These are phyloP conservation scores for Fusarium metavorans DNA, from an alignment of 2,329 filamentous ascomycete genomes.

Conservation along the genomic window DNA sequence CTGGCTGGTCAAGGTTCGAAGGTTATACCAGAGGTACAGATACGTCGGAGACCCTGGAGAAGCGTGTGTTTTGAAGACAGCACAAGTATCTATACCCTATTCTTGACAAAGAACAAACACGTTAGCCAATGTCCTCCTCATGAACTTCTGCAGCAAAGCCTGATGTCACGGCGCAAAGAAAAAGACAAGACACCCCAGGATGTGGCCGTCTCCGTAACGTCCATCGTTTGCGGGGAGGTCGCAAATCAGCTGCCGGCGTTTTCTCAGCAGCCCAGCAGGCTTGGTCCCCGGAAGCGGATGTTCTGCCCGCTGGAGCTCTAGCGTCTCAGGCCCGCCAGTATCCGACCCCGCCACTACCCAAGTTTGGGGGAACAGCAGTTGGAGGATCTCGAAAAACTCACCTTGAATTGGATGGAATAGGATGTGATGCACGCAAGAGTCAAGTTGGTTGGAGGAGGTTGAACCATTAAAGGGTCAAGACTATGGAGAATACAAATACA, in stretches of 20 bases:
- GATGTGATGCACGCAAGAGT: neutral
- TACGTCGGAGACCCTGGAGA: slow-evolving; percentile 1
- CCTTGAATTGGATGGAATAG: neutral
- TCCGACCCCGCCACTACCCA: slow-evolving; percentile 35
- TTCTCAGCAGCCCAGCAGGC: slow-evolving; percentile 41
- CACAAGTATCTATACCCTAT: neutral
- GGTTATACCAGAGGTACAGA: slow-evolving; percentile 4
- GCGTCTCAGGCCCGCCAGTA: slow-evolving; percentile 16
- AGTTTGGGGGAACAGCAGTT: slow-evolving; percentile 16
- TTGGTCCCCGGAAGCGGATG: slow-evolving; percentile 38
- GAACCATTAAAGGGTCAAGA: neutral
- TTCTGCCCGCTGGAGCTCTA: slow-evolving; percentile 35
- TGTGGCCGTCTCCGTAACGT: neutral
- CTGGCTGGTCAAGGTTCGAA: slow-evolving; percentile 1
- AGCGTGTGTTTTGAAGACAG: too few species aligned
- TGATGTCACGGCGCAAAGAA: slow-evolving; percentile 7
- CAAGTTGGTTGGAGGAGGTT: neutral
- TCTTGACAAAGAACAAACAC: neutral
- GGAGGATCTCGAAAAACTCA: slow-evolving; percentile 9
- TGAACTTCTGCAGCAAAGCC: neutral
- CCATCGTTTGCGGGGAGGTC: slow-evolving; percentile 17
- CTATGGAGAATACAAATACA: neutral
- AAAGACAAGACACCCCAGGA: neutral
- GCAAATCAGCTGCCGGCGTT: slow-evolving; percentile 45
- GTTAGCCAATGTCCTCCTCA: neutral